Evolutionary conservation across 805 yeast species (phyloP), one percentile per base, ranked within the genome.

Genomic region (Teunomyces kruisii): DNA sequence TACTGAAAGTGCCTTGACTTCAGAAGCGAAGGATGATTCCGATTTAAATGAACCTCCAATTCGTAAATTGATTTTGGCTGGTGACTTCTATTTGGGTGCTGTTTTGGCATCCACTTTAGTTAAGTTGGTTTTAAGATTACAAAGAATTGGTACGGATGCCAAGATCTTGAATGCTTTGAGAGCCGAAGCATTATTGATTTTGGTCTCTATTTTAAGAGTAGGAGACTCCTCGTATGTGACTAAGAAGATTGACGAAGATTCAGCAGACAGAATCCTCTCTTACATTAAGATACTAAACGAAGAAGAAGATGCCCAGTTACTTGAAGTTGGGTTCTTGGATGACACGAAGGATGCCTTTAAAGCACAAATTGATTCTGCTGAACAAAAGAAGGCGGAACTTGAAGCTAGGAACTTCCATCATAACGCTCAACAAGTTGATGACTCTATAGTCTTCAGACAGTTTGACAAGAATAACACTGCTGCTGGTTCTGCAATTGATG

Each of bases 121-220:
- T 38, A 94, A 94, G 71, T 78, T 94, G 45, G 86, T 89, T 19
- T 72, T 94, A 57, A 81, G 96, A 61, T 81, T 86, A 58, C 78
- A 80, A 49, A 78, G 79, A 52, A 65, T 79, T 31, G 70, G 84
- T 1, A 66, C 74, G 7, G 77, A 81, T 47, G 69, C 69, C n/a
- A 72, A 81, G 30, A 70, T 81, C 47, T 64, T 83, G 52, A 92
- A 94, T 65, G 95, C 95, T 10, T 76, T 89, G 59, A 88, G 86
- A 57, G 98, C 98, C 16, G 99, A 94, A 70, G 97, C 97, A 12
- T 76, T 92, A 74, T 79, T 94, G 57, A 86, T 89, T 48, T 79
- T 95, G 83, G 96, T 96, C 44, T 88, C 97, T 29, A 84, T 92
- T 41, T 74, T 94, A 49, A 81, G 99, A 61, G 92, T 82, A 32